Evolutionary conservation across 768 basidiomycete species (phyloP).

Genomic region (Serendipita sp.): DNA sequence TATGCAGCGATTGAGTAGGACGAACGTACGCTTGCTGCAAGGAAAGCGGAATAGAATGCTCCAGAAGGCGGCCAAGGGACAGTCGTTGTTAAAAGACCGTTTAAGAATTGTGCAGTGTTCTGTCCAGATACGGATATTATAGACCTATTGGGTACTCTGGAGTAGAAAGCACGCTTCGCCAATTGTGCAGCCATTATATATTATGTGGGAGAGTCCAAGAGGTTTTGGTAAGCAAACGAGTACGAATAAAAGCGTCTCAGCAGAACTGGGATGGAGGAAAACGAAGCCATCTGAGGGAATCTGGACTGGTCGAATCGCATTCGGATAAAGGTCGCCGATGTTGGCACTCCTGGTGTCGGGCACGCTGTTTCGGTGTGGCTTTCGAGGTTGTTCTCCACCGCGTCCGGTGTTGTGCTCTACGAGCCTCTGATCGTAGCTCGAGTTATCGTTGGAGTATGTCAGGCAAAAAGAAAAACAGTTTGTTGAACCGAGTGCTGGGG

Average conservation of each 20-base stretch:
- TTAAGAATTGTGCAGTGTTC: conserved; percentile 67
- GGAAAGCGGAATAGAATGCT: conserved; percentile 53
- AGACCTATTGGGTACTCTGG: conserved; percentile 47
- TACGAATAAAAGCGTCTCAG: background rate
- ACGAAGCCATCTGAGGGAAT: background rate
- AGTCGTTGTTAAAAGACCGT: conserved; percentile 49
- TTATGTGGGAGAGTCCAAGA: background rate
- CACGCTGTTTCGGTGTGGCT: background rate
- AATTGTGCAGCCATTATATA: background rate
- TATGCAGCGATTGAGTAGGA: background rate
- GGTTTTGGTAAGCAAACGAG: background rate
- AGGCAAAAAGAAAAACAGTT: background rate
- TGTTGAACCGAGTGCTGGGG: background rate
- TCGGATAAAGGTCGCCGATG: background rate
- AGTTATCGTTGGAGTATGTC: background rate
- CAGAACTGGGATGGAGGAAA: background rate
- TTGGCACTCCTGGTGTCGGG: background rate
- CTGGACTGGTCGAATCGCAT: background rate
- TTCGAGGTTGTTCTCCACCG: conserved; percentile 3
- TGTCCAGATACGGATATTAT: conserved; percentile 65
- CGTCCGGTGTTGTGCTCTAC: background rate
- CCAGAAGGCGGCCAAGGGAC: conserved; percentile 28
- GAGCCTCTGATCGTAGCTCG: background rate
- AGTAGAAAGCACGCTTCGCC: conserved; percentile 20
- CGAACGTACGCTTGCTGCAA: conserved; percentile 57